Evolutionary conservation across 2,329 filamentous ascomycete genomes (phyloP), one percentile per base, ranked within the genome.

Genomic region (Fusarium clavum): DNA sequence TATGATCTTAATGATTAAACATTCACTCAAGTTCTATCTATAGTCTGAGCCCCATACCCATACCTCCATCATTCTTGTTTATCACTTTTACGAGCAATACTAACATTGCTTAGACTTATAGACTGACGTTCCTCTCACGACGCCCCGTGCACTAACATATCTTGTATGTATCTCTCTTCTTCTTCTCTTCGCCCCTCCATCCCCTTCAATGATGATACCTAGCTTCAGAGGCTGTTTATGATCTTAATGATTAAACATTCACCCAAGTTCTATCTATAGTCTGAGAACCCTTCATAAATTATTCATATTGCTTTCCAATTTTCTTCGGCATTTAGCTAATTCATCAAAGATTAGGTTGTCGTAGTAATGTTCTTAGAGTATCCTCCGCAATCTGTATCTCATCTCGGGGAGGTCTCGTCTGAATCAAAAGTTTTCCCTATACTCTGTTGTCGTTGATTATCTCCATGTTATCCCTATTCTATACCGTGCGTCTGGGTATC

Each of bases 141-240:
- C 16, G 6, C 16, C 6, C 11, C n/a, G 5, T n/a, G 6, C 18
- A n/a, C 32, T 52, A 10, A 52, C 22, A 51, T 24, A 24, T 25
- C 7, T 20, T 52, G 48, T 52, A 52, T 40, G 48, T 52, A 27
- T 38, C 8, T 32, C 57, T 18, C 52, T 48, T n/a, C 20, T 56
- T 13, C 27, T 56, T 13, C 27, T 22, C 52, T 18, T 14, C 32
- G 53, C 27, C 25, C 25, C 32, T 22, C 61, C 20, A 57, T 25
- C 20, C 47, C 47, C 24, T 77, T 70, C 66, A 60, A 80, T 82
- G 81, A 83, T 82, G 73, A 75, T 80, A 77, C 61, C 68, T 75
- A 79, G 75, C 74, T 74, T 80, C 80, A 82, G 82, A 83, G 81
- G 82, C 82, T 83, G 82, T 83, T 83, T 83, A 83, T 83, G 82